Base-by-base conservation (phyloP, 768 basidiomycete species). In the Rhodocollybia butyracea region DNA sequence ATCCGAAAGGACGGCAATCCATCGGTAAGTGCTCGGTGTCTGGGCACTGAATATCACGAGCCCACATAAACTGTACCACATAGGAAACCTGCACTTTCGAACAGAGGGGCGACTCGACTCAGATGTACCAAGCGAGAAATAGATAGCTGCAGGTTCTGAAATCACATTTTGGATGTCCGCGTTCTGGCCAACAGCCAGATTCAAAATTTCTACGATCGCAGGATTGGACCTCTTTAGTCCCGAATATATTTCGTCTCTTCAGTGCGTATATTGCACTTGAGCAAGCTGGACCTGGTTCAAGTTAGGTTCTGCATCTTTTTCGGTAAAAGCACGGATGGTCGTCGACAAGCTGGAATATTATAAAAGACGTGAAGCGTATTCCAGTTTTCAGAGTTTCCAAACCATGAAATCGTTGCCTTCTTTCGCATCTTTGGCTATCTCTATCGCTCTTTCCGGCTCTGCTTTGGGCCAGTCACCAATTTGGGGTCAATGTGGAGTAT, bases 401-500 rank as follows among this genome's bases (percentile, higher is more conserved):
- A 55, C 30, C 34, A 56, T 50, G 55, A 47, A 50, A 41, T 47
- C 51, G 38, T 41, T 73, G 15, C 57, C 67, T 55, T 60, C 68
- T 19, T 62, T 73, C 42, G 64, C 71, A 17, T 64, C 70, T 51
- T 55, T 76, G 46, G 69, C 73, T 19, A 53, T 72, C 39, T 55
- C 73, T 15, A 57, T 64, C n/a, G 61, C 66, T 29, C 64, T 69
- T 29, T 62, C 62, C 48, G 61, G 61, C 19, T 65, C 67, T 7
- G 71, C 63, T 51, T 56, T 64, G 8, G 66, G 70, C 6, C 53
- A 54, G 74, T 77, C 38, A 60, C 76, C 29, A n/a, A 73, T 77
- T 55, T 83, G 70, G 64, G 79, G 79, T 5, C 80, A 83, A 64
- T 83, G 80, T 64, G 80, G 79, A 32, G 76, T 76, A 63, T n/a